These are phyloP conservation scores for Talaromyces sp. DNA, from an alignment of 2,329 filamentous ascomycete species.

Conservation along the genomic window DNA sequence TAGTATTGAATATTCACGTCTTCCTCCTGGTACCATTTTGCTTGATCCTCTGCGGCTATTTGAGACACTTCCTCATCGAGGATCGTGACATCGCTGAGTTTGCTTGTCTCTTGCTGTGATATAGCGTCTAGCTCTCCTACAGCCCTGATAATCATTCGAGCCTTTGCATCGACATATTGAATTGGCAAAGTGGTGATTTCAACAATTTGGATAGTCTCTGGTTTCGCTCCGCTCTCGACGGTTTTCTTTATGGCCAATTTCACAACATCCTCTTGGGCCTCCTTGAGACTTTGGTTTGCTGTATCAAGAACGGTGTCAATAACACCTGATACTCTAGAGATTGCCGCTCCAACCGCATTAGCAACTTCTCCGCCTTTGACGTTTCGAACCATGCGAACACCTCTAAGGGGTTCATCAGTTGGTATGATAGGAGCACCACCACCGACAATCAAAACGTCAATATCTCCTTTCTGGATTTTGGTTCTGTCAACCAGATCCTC, in stretches of 20 bases:
- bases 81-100: not conserved
- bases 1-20: conserved; percentile 22
- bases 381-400: conserved; percentile 60
- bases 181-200: conserved; percentile 43
- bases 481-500: conserved; percentile 63
- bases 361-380: conserved; percentile 62
- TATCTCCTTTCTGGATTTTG: conserved; percentile 63
- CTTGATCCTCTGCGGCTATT: conserved; percentile 14
- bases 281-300: conserved; percentile 8
- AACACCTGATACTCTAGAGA: conserved; percentile 59
- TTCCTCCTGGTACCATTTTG: not conserved
- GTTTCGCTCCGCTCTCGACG: conserved; percentile 17
- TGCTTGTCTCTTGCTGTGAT: conserved; percentile 25
- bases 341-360: conserved; percentile 67
- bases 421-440: conserved; percentile 65
- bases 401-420: conserved; percentile 49
- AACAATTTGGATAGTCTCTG: conserved; percentile 41
- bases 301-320: conserved; percentile 17
- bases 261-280: conserved; percentile 9
- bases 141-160: conserved; percentile 34
- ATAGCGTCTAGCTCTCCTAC: conserved; percentile 25
- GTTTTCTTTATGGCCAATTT: conserved; percentile 5
- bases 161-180: conserved; percentile 38
- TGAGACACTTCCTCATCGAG: not conserved
- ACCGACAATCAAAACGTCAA: conserved; percentile 65